phyloP scores from a whole-genome alignment of 768 basidiomycete genomes.

The Psilocybe cubensis region DNA sequence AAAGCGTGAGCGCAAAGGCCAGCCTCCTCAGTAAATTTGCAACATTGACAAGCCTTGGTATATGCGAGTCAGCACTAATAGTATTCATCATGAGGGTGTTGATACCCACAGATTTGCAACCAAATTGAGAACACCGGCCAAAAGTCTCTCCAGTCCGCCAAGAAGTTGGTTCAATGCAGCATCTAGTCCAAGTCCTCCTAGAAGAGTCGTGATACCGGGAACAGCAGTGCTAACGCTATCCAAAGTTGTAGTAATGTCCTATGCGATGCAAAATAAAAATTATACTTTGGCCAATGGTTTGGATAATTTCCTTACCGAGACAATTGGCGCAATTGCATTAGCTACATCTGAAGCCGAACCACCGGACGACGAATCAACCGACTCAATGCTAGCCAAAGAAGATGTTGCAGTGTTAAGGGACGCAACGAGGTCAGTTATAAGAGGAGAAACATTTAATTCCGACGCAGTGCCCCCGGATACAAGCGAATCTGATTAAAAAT shows the following conservation, averaged over 20 bases:
- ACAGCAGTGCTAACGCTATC: neutral
- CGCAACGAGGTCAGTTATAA: slow-evolving; percentile 1
- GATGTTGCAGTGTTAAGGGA: slow-evolving; percentile 5
- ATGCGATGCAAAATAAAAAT: neutral
- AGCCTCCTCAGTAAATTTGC: neutral
- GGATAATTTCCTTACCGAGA: neutral
- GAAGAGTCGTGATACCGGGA: neutral
- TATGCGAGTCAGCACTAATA: neutral
- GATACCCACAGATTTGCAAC: neutral
- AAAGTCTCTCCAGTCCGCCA: neutral
- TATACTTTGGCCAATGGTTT: too few relatives aligned
- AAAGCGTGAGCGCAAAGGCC: neutral
- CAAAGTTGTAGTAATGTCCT: slow-evolving; percentile 5
- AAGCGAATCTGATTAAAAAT: neutral
- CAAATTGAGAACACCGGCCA: neutral
- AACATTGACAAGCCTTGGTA: neutral
- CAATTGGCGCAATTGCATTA: slow-evolving; percentile 4
- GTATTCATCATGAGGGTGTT: neutral
- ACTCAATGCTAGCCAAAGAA: neutral
- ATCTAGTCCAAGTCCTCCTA: neutral
- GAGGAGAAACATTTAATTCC: neutral
- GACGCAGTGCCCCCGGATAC: neutral
- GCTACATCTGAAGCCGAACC: slow-evolving; percentile 7
- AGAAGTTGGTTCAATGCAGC: slow-evolving; percentile 1
- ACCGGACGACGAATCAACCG: slow-evolving; percentile 2